Evolutionary conservation across 2,329 filamentous ascomycete genomes (phyloP), one percentile per base, ranked within the genome.

Genomic region (Drechslera avenae): DNA sequence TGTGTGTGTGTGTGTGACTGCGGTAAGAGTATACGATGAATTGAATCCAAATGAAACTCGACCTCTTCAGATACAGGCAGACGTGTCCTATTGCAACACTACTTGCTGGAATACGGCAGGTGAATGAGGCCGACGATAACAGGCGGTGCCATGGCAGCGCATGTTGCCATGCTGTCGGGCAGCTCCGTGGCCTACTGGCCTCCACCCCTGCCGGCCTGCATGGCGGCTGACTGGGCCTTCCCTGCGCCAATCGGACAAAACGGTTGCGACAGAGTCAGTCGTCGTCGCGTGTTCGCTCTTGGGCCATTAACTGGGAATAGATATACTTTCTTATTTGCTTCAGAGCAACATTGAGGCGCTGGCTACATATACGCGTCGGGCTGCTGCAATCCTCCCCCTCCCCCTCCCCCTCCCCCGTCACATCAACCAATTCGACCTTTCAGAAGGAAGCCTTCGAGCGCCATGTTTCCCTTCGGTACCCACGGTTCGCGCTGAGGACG

Each of bases 161-260:
- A 21, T 21, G 19, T 28, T 28, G 23, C 23, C 23, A 28, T 28
- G 23, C 16, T 17, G 23, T 42, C 54, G 54, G 54, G 48, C 54
- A 41, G 35, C 51, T 54, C 51, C 51, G 54, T 45, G 19, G 21
- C 30, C 18, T 31, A 36, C 45, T 42, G 45, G 40, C 32, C 30
- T 35, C 36, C 23, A 17, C 46, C n/a, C 16, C 32, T 35, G 18
- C 21, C n/a, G n/a, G 19, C n/a, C 13, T 37, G 48, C 47, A 28
- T 35, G 40, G 13, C 26, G 21, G 23, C 18, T 26, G 37, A 14
- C 47, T 39, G 26, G 47, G 43, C 36, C 30, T 12, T 31, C 28
- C 40, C 45, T 46, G 54, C 35, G n/a, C 40, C 47, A 39, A 55
- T 52, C 52, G 44, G 47, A 49, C 40, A 46, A 40, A 43, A 40